Evolutionary conservation across 2,329 filamentous ascomycete genomes (phyloP).

Genomic region (Monascus ruber): DNA sequence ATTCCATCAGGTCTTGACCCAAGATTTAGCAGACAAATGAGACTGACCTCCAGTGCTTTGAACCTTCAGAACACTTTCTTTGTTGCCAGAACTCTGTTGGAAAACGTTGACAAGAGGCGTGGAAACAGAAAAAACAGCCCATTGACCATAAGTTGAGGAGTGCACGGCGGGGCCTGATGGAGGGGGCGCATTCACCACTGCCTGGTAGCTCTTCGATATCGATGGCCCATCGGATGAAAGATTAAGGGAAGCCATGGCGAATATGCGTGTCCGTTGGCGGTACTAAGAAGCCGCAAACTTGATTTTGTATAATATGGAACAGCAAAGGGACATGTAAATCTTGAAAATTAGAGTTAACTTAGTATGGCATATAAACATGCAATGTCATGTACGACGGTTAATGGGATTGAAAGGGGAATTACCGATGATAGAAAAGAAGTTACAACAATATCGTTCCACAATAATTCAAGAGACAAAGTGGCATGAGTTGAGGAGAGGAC

Average conservation of each 20-base stretch:
- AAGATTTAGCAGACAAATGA: not conserved
- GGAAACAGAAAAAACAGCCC: slow-evolving; percentile 89
- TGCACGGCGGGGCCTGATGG: slow-evolving; percentile 46
- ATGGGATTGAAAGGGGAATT: no score
- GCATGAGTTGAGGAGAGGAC: no score
- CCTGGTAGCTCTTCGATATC: slow-evolving; percentile 65
- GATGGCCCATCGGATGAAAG: slow-evolving; percentile 67
- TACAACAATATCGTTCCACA: no score
- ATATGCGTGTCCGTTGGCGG: not conserved
- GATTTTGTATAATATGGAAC: no score
- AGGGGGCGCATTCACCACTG: slow-evolving; percentile 50
- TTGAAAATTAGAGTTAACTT: no score
- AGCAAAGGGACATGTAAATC: no score
- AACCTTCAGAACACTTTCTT: slow-evolving; percentile 93
- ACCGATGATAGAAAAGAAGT: no score
- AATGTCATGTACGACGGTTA: no score
- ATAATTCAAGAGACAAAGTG: no score
- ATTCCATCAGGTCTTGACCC: slow-evolving; percentile 10
- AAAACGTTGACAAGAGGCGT: slow-evolving; percentile 88
- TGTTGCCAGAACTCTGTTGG: slow-evolving; percentile 64
- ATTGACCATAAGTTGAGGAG: slow-evolving; percentile 78
- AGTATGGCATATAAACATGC: no score
- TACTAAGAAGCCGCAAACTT: slow-evolving; percentile 7
- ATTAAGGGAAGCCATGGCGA: slow-evolving; percentile 64
- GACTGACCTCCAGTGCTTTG: slow-evolving; percentile 74